A percentile compares a stretch with the other conserved stretches of the same genome.
Conservation (phyloP, 2,329 filamentous ascomycete genomes). For the Neonectria magnoliae region DNA sequence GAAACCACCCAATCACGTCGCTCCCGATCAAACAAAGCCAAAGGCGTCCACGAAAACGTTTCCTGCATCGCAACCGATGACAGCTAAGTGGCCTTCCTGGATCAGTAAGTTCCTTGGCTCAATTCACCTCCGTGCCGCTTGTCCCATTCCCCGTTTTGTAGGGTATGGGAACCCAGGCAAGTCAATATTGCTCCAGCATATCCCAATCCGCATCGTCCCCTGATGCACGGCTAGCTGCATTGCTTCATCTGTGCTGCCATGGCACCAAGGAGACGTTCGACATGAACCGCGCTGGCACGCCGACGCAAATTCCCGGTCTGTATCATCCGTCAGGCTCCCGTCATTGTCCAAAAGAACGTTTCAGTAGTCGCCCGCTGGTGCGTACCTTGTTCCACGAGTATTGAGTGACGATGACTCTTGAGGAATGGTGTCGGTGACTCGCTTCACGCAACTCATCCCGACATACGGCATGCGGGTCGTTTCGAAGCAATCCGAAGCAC, state of each 20-base stretch:
- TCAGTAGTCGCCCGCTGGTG: conserved; percentile 16
- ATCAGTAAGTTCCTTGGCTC: conserved; percentile 14
- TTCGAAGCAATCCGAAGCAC: background rate
- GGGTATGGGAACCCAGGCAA: conserved; percentile 1
- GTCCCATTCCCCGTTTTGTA: conserved; percentile 16
- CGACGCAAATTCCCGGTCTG: conserved; percentile 26
- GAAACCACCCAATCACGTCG: conserved; percentile 38
- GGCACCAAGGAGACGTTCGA: conserved; percentile 28
- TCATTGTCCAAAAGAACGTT: conserved; percentile 9
- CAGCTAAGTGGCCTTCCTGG: conserved; percentile 25
- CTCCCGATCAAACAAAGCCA: conserved; percentile 17
- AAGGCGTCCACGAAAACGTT: conserved; percentile 30
- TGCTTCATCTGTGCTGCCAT: conserved; percentile 31
- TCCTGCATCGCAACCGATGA: conserved; percentile 25
- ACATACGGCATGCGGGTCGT: background rate
- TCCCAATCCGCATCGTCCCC: conserved; percentile 16
- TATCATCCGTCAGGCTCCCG: conserved; percentile 21
- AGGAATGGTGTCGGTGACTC: background rate
- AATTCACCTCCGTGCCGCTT: conserved; percentile 11
- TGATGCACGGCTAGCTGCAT: conserved; percentile 29
- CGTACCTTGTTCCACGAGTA: conserved; percentile 6
- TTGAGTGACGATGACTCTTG: background rate
- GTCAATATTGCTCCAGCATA: conserved; percentile 10
- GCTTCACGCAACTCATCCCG: background rate
- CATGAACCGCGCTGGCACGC: conserved; percentile 34